Base-by-base conservation (phyloP, 176 grass and related monocot genomes). In the Triticum dicoccoides region DNA sequence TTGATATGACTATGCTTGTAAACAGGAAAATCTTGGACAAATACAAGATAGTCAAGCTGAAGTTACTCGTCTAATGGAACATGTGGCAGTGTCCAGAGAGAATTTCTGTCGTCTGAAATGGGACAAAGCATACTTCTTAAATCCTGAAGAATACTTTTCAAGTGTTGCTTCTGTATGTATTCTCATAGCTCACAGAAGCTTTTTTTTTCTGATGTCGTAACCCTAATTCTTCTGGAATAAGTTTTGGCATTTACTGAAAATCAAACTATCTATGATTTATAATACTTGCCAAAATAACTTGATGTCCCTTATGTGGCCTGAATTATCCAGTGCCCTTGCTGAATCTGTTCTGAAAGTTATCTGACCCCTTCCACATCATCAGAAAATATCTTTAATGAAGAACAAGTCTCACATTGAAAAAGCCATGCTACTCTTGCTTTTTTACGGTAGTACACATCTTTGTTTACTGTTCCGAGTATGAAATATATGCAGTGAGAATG, bases 41-140 rank as follows among this genome's bases (percentile, higher is more conserved):
- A 39, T 83, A 67, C 51, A 73, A 83, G 81, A 83, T 59, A 54
- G 65, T 27, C 67, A 41, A 73, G 49, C n/a, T 83, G 81, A 83
- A 15, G n/a, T 73, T 56, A 73, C n/a, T 29, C 81, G 68, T 73
- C 67, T 83, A 17, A 83, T 39, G 68, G 5, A 71, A 38, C 17
- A 14, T 61, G 21, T 73, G 33, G 51, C 21, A 29, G 7, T 14
- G 3, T 83, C 49, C 13, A 20, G 0, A 27, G 0, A 61, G 4
- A 59, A 56, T 2, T 59, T 83, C n/a, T 15, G 4, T 39, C 1
- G 5, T 41, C 68, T 83, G 15, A 5, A 27, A 2, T 69, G 51
- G 81, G 51, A 42, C 10, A 9, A 61, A 20, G 51, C 32, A 27
- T 61, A 73, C 51, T 83, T 83, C n/a, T 61, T 6, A 73, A 61